Base-by-base conservation (phyloP, 2,329 filamentous ascomycete species). In the Penicillium sclerotiorum region DNA sequence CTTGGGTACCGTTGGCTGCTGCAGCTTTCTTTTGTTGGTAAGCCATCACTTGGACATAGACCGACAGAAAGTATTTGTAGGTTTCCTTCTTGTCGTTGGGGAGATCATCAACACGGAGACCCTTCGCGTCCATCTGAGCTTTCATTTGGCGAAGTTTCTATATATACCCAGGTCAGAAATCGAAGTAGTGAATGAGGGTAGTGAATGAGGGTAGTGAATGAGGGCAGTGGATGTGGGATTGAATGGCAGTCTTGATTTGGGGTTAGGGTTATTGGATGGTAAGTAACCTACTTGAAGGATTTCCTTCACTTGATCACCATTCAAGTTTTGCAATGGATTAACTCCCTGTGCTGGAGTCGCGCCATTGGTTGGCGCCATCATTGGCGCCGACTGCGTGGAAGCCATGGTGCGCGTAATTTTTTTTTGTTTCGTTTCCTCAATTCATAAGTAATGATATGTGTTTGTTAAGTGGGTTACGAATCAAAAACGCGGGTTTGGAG, bases 131-230 rank as follows among this genome's bases (percentile, higher is more conserved):
- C 43, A 46, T 46, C 63, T 87, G 81, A 48, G 89, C 83, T 73
- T 93, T 94, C 88, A 97, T 91, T 70, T 89, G 84, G 66, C 89
- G 87, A 59, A 89, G 94, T 81, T 90, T 91, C 92, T 96, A 64
- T 22, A 42, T 30, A 47, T 28, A 41, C 38, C 2, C 17, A 12
- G 33, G 33, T 36, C 33, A 9, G 21, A 23, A 23, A n/a, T n/a
- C n/a, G n/a, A n/a, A n/a, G 8, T 13, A 38, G 17, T 38, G n/a
- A 4, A 30, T 40, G 9, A 18, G 23, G 21, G 21, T 28, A 17
- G 11, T 8, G 49, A 36, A 47, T n/a, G 39, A 23, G 13, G 18
- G 3, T 7, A 28, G 12, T 22, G 18, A 7, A 30, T 41, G 23
- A 32, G 27, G 27, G 40, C 41, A 50, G 23, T 21, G 35, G 41